Evolutionary conservation across 257 asterid species (phyloP).

Genomic region (Fraxinus pennsylvanica): DNA sequence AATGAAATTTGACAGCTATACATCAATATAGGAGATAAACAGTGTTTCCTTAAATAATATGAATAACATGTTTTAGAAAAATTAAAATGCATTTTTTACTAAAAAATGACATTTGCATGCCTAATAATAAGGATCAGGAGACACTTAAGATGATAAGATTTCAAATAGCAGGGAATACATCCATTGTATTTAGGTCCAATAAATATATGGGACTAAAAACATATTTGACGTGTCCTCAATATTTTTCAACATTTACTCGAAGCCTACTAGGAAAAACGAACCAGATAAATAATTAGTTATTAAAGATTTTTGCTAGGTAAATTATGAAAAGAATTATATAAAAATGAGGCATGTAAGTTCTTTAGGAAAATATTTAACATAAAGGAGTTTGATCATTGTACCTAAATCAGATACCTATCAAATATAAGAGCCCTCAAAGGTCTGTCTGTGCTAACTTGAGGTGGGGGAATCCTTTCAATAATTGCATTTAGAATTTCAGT

Average conservation of each 20-base stretch:
- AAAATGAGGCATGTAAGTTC: too few relatives aligned
- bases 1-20: neutral
- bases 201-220: neutral
- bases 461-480: slow-evolving; percentile 86
- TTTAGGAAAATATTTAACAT: slow-evolving; percentile 3
- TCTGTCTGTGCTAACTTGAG: slow-evolving; percentile 64
- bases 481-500: slow-evolving; percentile 72
- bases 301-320: too few relatives aligned
- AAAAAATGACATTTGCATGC: neutral
- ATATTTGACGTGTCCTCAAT: too few relatives aligned
- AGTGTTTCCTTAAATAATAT: neutral
- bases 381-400: slow-evolving; percentile 49
- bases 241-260: too few relatives aligned
- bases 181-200: neutral
- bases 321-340: too few relatives aligned
- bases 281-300: too few relatives aligned
- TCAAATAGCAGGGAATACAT: neutral
- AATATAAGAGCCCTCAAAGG: slow-evolving; percentile 98
- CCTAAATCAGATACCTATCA: slow-evolving; percentile 87
- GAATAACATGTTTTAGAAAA: neutral
- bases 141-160: neutral
- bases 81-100: slow-evolving; percentile 9
- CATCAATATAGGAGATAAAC: neutral
- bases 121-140: neutral
- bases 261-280: too few relatives aligned